phyloP scores from a whole-genome alignment of 78 protist genomes.

The Capsaspora owczarzaki region DNA sequence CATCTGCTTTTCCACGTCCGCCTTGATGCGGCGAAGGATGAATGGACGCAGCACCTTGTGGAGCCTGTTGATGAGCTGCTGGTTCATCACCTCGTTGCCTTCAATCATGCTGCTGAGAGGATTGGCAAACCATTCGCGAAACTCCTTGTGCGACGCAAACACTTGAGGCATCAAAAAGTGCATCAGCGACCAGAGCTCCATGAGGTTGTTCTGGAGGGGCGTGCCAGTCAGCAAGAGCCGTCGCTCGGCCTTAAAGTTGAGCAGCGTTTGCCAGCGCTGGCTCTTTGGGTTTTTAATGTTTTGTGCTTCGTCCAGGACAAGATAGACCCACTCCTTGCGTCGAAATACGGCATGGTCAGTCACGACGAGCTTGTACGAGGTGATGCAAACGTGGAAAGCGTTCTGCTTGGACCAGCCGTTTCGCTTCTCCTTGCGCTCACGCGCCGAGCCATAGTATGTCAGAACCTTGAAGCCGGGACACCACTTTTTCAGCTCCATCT shows the following conservation, averaged over 20 bases:
- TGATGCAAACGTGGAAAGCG: slow-evolving; percentile 83
- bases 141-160: slow-evolving; percentile 74
- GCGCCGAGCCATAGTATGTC: slow-evolving; percentile 71
- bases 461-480: slow-evolving; percentile 83
- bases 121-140: slow-evolving; percentile 71
- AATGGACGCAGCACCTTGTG: slow-evolving; percentile 84
- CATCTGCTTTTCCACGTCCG: slow-evolving; percentile 77
- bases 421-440: slow-evolving; percentile 72
- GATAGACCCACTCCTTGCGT: slow-evolving; percentile 74
- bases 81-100: slow-evolving; percentile 36
- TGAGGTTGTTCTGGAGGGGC: slow-evolving; percentile 91
- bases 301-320: slow-evolving; percentile 95
- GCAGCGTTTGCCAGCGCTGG: slow-evolving; percentile 75
- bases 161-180: slow-evolving; percentile 89
- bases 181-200: slow-evolving; percentile 94
- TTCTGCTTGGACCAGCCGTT: slow-evolving; percentile 76
- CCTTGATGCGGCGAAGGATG: slow-evolving; percentile 86
- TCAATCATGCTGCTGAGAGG: slow-evolving; percentile 67
- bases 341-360: slow-evolving; percentile 62
- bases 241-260: slow-evolving; percentile 53
- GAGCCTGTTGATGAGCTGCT: slow-evolving; percentile 36
- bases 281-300: slow-evolving; percentile 82
- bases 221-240: slow-evolving; percentile 89
- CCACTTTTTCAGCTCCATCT: slow-evolving; percentile 86
- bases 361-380: slow-evolving; percentile 68